Percentiles rank a stretch among this genome's conserved stretches.
Conservation (phyloP, 2,329 filamentous ascomycete species). For the Raffaelea arxii region DNA sequence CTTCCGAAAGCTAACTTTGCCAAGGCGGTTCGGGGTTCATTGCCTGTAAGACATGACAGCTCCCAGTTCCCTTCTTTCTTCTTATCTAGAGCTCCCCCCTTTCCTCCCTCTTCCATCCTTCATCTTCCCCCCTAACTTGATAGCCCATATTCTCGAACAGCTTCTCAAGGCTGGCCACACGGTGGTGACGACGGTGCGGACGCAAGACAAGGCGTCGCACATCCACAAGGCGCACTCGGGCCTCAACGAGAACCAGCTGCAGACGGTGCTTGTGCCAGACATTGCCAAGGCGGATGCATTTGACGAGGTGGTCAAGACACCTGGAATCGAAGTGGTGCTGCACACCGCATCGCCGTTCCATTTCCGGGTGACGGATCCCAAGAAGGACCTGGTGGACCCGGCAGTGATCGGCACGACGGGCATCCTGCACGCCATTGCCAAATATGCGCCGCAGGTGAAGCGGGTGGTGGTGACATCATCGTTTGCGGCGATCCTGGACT, state of each 20-base stretch:
- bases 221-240: conserved; percentile 39
- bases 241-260: conserved; percentile 30
- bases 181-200: conserved; percentile 47
- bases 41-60: too few relatives aligned
- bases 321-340: conserved; percentile 44
- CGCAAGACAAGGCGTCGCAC: conserved; percentile 40
- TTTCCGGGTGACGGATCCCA: conserved; percentile 39
- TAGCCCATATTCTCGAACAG: conserved; percentile 46
- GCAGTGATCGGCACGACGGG: conserved; percentile 54
- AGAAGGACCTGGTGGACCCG: conserved; percentile 46
- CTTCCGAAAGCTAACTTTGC: too few relatives aligned
- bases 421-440: conserved; percentile 60
- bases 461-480: conserved; percentile 56
- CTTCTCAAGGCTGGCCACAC: conserved; percentile 40
- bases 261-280: conserved; percentile 59
- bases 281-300: conserved; percentile 68
- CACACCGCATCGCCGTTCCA: conserved; percentile 54
- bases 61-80: too few relatives aligned
- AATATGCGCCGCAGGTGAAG: conserved; percentile 49
- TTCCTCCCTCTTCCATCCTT: too few relatives aligned
- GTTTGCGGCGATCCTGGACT: conserved; percentile 41
- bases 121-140: too few relatives aligned
- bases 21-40: too few relatives aligned
- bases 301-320: conserved; percentile 46
- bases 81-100: too few relatives aligned